phyloP scores from a whole-genome alignment of 192 early-diverging fungal genomes.

The Chytriomyces confervae region DNA sequence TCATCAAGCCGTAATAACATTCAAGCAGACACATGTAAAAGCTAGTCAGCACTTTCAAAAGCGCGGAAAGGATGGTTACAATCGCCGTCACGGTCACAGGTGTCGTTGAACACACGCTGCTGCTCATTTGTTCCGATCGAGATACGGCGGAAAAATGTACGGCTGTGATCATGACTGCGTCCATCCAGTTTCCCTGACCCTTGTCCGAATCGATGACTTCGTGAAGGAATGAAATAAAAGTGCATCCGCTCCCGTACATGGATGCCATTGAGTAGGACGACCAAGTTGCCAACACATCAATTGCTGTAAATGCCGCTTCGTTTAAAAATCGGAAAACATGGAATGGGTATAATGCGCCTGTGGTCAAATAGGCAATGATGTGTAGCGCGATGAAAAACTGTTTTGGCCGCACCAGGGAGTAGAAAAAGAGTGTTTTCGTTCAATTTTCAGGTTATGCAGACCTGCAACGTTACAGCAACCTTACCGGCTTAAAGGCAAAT shows the following conservation, averaged over 20 bases:
- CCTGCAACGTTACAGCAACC: background rate
- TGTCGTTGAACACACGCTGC: background rate
- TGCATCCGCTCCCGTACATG: background rate
- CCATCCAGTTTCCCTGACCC: background rate
- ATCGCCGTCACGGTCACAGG: background rate
- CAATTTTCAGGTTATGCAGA: background rate
- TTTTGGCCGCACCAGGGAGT: background rate
- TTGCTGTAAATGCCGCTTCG: background rate
- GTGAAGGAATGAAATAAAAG: background rate
- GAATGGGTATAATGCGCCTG: conserved; percentile 11
- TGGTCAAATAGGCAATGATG: conserved; percentile 7
- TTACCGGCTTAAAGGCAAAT: conserved; percentile 11
- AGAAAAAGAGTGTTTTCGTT: background rate
- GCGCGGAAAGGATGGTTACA: background rate
- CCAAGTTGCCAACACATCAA: background rate
- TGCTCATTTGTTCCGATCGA: background rate
- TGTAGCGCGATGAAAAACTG: conserved; percentile 13
- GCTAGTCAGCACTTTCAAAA: background rate
- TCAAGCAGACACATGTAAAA: background rate
- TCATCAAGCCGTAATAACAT: conserved; percentile 11
- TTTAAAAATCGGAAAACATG: background rate
- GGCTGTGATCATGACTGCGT: background rate
- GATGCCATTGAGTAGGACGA: background rate
- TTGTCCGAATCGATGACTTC: background rate
- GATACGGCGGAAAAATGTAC: background rate